Evolutionary conservation across 2,329 filamentous ascomycete genomes (phyloP).

Genomic region (Cordyceps militaris): DNA sequence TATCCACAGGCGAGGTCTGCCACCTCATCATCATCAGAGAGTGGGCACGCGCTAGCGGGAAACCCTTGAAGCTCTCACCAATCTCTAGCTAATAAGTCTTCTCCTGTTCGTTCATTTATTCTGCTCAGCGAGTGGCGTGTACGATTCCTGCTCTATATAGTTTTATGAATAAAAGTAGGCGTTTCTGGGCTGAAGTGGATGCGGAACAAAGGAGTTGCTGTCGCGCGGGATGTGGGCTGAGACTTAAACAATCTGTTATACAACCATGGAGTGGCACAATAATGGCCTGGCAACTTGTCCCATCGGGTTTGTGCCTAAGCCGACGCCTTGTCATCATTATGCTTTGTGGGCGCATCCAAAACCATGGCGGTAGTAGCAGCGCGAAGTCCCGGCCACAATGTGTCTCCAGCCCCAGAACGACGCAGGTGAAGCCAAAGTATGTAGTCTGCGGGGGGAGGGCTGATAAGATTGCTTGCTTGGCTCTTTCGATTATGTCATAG

Average conservation of each 20-base stretch:
- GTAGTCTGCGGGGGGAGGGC: background rate
- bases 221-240: background rate
- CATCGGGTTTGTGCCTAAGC: background rate
- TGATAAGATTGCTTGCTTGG: background rate
- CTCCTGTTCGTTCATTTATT: too few relatives aligned
- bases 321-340: background rate
- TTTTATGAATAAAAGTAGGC: too few relatives aligned
- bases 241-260: background rate
- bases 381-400: background rate
- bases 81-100: background rate
- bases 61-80: constrained; percentile 11
- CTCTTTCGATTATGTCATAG: background rate
- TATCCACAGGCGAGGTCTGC: too few relatives aligned
- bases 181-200: background rate
- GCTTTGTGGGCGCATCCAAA: background rate
- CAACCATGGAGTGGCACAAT: background rate
- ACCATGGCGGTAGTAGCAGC: background rate
- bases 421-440: background rate
- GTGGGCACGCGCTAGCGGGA: constrained; percentile 8
- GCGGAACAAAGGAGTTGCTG: background rate
- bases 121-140: too few relatives aligned
- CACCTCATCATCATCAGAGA: constrained; percentile 2
- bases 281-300: background rate
- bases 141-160: too few relatives aligned
- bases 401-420: background rate